A percentile compares a stretch with the other conserved stretches of the same genome.
phyloP scores from a whole-genome alignment of 2,329 filamentous ascomycete genomes.

The Hirsutella rhossiliensis region DNA sequence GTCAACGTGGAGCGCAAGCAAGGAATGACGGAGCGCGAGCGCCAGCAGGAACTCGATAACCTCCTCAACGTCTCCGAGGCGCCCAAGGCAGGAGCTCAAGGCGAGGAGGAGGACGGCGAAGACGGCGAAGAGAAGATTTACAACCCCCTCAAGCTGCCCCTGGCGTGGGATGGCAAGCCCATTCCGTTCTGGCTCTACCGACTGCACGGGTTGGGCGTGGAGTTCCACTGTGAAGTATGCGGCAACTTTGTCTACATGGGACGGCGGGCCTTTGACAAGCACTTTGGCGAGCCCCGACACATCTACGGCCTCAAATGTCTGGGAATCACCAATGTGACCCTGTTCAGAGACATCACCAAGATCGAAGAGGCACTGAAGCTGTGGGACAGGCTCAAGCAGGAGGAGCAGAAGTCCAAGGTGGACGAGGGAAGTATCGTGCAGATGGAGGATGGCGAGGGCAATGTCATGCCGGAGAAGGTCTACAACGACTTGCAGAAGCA shows the following conservation, averaged over 20 bases:
- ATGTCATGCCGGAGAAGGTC: slow-evolving; percentile 98
- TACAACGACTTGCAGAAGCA: slow-evolving; percentile 93
- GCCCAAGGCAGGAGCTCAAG: slow-evolving; percentile 27
- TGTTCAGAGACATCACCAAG: slow-evolving; percentile 87
- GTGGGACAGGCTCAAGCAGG: slow-evolving; percentile 87
- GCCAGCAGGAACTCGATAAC: slow-evolving; percentile 85
- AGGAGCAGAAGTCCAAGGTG: slow-evolving; percentile 65
- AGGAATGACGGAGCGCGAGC: slow-evolving; percentile 94
- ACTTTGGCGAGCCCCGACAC: slow-evolving; percentile 90
- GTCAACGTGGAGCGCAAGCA: slow-evolving; percentile 94
- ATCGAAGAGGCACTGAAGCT: slow-evolving; percentile 82
- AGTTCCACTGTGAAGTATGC: slow-evolving; percentile 92
- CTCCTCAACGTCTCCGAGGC: slow-evolving; percentile 42
- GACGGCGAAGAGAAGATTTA: slow-evolving; percentile 84
- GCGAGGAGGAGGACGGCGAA: slow-evolving; percentile 57
- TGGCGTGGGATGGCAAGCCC: slow-evolving; percentile 97
- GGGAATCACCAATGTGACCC: slow-evolving; percentile 78
- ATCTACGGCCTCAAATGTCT: slow-evolving; percentile 90
- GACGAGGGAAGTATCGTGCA: slow-evolving; percentile 80
- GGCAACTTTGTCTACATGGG: slow-evolving; percentile 99
- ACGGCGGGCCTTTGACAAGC: slow-evolving; percentile 89
- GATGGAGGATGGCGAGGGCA: slow-evolving; percentile 96
- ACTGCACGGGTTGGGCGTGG: slow-evolving; percentile 85
- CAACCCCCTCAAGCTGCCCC: slow-evolving; percentile 88
- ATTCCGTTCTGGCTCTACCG: slow-evolving; percentile 99